A percentile compares a stretch with the other conserved stretches of the same genome.
phyloP scores from a whole-genome alignment of 805 yeast species.

The Yueomyces sinensis region DNA sequence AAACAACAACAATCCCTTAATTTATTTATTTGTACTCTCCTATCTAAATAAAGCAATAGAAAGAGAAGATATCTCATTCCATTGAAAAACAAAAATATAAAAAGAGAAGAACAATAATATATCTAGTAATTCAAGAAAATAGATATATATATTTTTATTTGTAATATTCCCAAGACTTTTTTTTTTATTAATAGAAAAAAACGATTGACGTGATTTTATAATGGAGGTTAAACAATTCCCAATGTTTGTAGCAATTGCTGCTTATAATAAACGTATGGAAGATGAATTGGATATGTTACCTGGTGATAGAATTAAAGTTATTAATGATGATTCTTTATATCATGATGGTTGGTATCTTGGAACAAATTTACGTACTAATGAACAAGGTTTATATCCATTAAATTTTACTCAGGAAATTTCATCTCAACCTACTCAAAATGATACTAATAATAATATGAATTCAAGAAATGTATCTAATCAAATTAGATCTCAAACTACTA shows the following conservation, averaged over 20 bases:
- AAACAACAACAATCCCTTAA: no score
- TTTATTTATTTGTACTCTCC: no score
- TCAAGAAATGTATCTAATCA: neutral
- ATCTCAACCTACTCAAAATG: neutral
- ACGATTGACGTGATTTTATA: neutral
- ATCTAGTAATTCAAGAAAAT: neutral
- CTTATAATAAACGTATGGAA: slow-evolving; percentile 72
- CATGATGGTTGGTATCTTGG: slow-evolving; percentile 98
- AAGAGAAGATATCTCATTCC: no score
- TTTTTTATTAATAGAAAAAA: neutral
- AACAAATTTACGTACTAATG: slow-evolving; percentile 50
- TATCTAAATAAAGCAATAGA: no score
- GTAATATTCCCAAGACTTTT: neutral
- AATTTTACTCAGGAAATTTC: slow-evolving; percentile 54
- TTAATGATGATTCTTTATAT: slow-evolving; percentile 85
- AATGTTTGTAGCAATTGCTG: slow-evolving; percentile 54
- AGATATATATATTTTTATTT: neutral
- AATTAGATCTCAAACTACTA: no score
- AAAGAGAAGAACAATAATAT: no score
- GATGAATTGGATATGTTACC: slow-evolving; percentile 72
- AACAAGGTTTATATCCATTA: slow-evolving; percentile 82
- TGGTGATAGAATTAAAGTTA: slow-evolving; percentile 79
- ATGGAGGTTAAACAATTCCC: slow-evolving; percentile 5
- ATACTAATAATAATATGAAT: neutral
- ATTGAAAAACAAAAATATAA: no score